Base-by-base conservation (phyloP, 1,139 yeast species). In the Scheffersomyces illinoinensis region DNA sequence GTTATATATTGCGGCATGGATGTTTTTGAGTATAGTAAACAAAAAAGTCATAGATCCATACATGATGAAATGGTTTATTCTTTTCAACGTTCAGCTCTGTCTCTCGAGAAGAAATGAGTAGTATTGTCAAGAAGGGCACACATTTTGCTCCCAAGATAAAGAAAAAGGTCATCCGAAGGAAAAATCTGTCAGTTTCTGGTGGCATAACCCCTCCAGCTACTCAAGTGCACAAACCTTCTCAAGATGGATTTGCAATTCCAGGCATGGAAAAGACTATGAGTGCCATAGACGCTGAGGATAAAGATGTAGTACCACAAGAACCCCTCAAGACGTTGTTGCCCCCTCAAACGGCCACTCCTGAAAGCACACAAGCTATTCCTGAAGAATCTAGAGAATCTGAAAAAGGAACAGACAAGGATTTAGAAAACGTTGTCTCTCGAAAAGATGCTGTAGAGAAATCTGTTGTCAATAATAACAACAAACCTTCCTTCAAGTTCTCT, bases 121-220 rank as follows among this genome's bases (percentile, higher is more conserved):
- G 85, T 76, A 73, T 82, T 53, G 81, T 82, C 43, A 81, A 77
- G 71, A 79, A 80, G 68, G 72, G 76, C 53, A 70, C 82, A 21
- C 79, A 72, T 59, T 81, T 81, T 66, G 70, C 75, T 53, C 84
- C 84, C 53, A 77, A 77, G 64, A 62, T 78, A 54, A 76, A 73
- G 67, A 72, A 74, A 65, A 71, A 72, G 53, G 60, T 62, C 19
- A 56, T 65, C 47, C 65, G 66, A 61, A 75, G 62, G 66, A 73
- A 62, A 69, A 73, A 18, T 63, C 73, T 54, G 61, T 72, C 46
- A 63, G 73, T 51, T 67, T 62, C 26, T 65, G 71, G 60, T 68
- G 68, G 61, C 68, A 58, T 59, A 23, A 64, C 78, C 3, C 76
- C 76, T 26, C 73, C 75, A 1, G 57, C 74, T 2, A 67, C 77